A percentile compares a stretch with the other conserved stretches of the same genome.
phyloP scores from a whole-genome alignment of 129 eudicot genomes.

The Logfia minima region DNA sequence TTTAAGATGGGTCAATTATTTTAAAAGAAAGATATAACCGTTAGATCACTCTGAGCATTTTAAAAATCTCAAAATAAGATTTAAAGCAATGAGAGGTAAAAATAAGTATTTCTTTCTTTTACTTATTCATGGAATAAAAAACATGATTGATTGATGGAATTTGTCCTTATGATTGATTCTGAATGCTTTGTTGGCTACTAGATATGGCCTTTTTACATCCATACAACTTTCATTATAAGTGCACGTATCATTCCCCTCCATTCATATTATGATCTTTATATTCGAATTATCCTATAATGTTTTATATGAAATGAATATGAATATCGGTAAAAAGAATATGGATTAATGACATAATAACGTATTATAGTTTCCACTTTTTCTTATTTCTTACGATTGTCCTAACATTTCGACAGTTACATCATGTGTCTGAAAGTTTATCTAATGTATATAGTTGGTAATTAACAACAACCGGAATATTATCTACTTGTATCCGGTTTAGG shows the following conservation, averaged over 20 bases:
- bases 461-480: no score
- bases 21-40: no score
- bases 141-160: slow-evolving; percentile 36
- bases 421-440: no score
- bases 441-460: no score
- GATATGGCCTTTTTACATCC: slow-evolving; percentile 31
- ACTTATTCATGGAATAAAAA: not conserved
- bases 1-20: no score
- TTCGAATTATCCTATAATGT: no score
- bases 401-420: no score
- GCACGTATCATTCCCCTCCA: not conserved
- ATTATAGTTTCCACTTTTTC: no score
- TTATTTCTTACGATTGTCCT: no score
- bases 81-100: not conserved
- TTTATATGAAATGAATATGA: not conserved
- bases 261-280: not conserved
- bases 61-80: not conserved
- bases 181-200: slow-evolving; percentile 36
- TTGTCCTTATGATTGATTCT: slow-evolving; percentile 27
- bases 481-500: not conserved
- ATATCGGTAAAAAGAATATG: no score
- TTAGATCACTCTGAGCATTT: no score
- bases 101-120: not conserved
- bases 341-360: no score
- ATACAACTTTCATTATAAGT: slow-evolving; percentile 25